phyloP scores from a whole-genome alignment of 306 rosid species.

The Fagus crenata region DNA sequence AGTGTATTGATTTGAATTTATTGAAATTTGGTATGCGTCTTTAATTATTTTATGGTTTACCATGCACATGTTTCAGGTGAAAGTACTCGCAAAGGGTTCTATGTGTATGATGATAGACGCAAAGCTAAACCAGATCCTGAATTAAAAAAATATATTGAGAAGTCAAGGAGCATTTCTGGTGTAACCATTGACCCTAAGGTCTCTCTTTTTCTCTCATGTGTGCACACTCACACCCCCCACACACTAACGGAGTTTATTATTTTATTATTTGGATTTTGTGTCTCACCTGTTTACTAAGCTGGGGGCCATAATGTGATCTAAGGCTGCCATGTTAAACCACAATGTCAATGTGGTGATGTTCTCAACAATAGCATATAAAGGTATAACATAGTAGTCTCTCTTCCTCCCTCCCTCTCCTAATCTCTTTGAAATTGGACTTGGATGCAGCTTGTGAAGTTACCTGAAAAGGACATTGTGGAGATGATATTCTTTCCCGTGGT shows the following conservation, averaged over 20 bases:
- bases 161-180: conserved; percentile 73
- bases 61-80: conserved; percentile 57
- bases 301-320: neutral
- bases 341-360: neutral
- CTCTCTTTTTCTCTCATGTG: conserved; percentile 21
- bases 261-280: neutral
- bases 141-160: conserved; percentile 75
- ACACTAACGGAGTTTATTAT: neutral
- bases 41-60: conserved; percentile 6
- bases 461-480: conserved; percentile 82
- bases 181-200: conserved; percentile 77
- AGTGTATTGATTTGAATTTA: neutral
- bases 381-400: neutral
- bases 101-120: conserved; percentile 68
- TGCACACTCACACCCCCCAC: neutral
- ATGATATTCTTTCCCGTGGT: conserved; percentile 96
- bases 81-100: conserved; percentile 75
- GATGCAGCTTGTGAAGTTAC: conserved; percentile 63
- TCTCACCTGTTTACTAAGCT: neutral
- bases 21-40: neutral
- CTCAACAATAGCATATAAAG: neutral
- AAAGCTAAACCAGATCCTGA: conserved; percentile 86
- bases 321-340: neutral
- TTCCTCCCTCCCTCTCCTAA: neutral
- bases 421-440: conserved; percentile 31